Conservation (phyloP, 768 basidiomycete genomes). For the Lentinula raphanica region DNA sequence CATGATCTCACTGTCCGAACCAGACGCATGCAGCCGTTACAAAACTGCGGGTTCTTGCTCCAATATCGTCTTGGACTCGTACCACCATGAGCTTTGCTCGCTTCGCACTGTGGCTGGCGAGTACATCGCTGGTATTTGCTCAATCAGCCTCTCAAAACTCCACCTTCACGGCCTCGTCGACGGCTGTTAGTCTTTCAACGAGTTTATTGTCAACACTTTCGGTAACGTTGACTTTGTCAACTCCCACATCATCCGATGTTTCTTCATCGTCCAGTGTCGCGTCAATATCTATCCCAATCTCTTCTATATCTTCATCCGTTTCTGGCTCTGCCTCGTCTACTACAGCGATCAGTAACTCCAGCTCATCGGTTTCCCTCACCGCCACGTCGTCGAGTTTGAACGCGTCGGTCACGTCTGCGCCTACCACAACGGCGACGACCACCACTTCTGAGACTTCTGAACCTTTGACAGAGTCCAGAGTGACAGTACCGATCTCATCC, state of each 20-base stretch:
- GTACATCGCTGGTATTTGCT: not conserved
- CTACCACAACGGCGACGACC: not conserved
- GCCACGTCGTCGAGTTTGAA: not conserved
- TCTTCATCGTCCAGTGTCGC: not conserved
- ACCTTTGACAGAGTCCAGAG: not conserved
- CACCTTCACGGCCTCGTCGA: not conserved
- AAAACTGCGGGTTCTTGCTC: not conserved
- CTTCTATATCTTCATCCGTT: not conserved
- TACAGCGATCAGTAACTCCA: not conserved
- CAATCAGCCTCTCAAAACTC: not conserved
- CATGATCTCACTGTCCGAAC: not conserved
- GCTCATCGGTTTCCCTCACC: not conserved
- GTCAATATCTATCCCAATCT: not conserved
- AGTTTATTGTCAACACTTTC: not conserved
- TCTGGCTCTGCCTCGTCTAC: not conserved
- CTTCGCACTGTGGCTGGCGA: not conserved
- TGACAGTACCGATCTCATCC: constrained; percentile 32
- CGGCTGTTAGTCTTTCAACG: not conserved
- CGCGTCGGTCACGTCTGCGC: not conserved
- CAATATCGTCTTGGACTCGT: not conserved
- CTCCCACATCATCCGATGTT: not conserved
- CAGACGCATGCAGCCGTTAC: not conserved
- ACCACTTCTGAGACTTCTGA: not conserved
- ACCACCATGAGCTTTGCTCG: not conserved
- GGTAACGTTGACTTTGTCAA: not conserved